Percentiles rank a stretch among this genome's conserved stretches.
phyloP scores from a whole-genome alignment of 2,329 filamentous ascomycete species.

The Bipolaris bicolor region DNA sequence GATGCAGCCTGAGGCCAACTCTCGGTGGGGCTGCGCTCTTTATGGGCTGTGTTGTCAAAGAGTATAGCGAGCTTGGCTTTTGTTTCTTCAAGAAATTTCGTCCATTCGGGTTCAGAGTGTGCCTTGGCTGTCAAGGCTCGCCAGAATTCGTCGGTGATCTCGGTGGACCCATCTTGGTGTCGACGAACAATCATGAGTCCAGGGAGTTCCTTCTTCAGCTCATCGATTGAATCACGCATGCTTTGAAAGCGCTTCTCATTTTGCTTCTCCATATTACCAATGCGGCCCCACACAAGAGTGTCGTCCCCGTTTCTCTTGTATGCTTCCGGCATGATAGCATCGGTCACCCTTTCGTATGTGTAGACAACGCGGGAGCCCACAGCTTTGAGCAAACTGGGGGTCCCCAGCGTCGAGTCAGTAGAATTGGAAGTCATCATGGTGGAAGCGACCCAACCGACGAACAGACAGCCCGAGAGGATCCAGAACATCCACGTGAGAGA shows the following conservation, averaged over 20 bases:
- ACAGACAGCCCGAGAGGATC: conserved; percentile 9
- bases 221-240: conserved; percentile 23
- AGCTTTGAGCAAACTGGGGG: conserved; percentile 20
- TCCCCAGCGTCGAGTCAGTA: conserved; percentile 12
- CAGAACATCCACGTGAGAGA: conserved; percentile 18
- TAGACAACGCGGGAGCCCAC: conserved; percentile 22
- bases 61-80: conserved; percentile 46
- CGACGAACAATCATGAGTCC: conserved; percentile 62
- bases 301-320: conserved; percentile 19
- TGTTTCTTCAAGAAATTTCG: conserved; percentile 61
- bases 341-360: conserved; percentile 20
- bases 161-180: conserved; percentile 58
- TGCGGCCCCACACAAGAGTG: conserved; percentile 25
- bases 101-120: conserved; percentile 54
- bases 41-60: conserved; percentile 13
- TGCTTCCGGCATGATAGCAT: conserved; percentile 24
- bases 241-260: conserved; percentile 19
- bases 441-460: conserved; percentile 5
- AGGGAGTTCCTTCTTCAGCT: conserved; percentile 54
- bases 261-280: conserved; percentile 21
- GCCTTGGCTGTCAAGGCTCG: conserved; percentile 65
- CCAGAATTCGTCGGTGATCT: conserved; percentile 69
- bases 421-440: conserved; percentile 6
- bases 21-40: conserved; percentile 10
- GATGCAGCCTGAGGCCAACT: conserved; percentile 44